phyloP scores from a whole-genome alignment of 2,329 filamentous ascomycete species.

The Graphilbum sp. region DNA sequence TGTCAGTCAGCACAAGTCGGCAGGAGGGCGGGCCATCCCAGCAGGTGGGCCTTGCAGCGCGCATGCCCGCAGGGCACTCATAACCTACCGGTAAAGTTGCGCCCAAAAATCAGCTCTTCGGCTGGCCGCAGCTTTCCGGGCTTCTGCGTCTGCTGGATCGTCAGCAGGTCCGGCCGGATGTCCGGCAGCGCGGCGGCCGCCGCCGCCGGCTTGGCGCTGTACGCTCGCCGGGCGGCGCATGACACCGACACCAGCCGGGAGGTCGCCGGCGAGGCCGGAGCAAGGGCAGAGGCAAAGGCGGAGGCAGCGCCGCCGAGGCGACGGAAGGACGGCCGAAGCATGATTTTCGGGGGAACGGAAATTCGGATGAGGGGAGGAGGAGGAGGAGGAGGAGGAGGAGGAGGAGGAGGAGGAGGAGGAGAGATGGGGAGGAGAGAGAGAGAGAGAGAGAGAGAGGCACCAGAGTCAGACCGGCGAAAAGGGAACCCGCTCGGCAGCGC shows the following conservation, averaged over 20 bases:
- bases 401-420: neutral
- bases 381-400: neutral
- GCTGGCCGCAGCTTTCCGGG: slow-evolving; percentile 62
- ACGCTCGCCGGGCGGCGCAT: slow-evolving; percentile 20
- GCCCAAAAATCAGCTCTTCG: slow-evolving; percentile 77
- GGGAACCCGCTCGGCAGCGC: too few relatives aligned
- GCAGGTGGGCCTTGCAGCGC: too few relatives aligned
- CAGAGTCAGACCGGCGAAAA: slow-evolving; percentile 4
- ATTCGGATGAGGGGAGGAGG: neutral
- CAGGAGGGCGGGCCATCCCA: neutral
- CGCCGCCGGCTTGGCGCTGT: slow-evolving; percentile 36
- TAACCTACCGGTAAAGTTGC: slow-evolving; percentile 65
- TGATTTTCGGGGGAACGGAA: slow-evolving; percentile 13
- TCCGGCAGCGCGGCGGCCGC: slow-evolving; percentile 39
- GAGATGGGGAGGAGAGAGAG: neutral
- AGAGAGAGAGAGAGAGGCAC: slow-evolving; percentile 5
- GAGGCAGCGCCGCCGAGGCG: slow-evolving; percentile 18
- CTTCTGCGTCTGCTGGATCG: slow-evolving; percentile 54
- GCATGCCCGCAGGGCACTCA: neutral
- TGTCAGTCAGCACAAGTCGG: slow-evolving; percentile 17
- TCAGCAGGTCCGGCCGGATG: slow-evolving; percentile 64
- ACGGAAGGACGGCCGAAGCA: slow-evolving; percentile 29
- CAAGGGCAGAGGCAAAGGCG: neutral
- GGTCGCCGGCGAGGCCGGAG: too few relatives aligned
- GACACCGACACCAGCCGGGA: neutral